Evolutionary conservation across 768 basidiomycete species (phyloP), one percentile per base, ranked within the genome.

Genomic region (Suillus alpinus): DNA sequence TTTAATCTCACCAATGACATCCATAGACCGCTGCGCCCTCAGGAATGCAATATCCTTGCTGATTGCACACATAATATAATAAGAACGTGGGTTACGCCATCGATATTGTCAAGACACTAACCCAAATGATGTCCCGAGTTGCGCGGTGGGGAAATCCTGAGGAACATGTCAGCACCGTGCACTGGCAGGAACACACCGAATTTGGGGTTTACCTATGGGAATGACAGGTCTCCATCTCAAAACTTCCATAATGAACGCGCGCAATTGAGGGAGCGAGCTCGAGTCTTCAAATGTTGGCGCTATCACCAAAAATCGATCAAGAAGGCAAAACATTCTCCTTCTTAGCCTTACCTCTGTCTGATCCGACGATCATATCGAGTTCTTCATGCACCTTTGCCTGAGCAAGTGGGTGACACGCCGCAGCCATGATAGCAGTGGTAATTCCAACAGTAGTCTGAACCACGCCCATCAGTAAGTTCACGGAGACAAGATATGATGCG

Each of bases 121-220:
- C 50, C 81, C 83, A 88, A 18, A 82, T 67, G 46, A 88, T 79
- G 60, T 87, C 86, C 53, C 78, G 80, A 0, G 83, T 87, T 0
- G 86, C 80, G 43, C 79, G 79, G 63, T 88, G 87, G 0, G 83
- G 76, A 53, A 86, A 84, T 0, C 86, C 85, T 65, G 80, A 76
- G 16, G 77, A 75, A 32, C 12, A 36, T 44, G 16, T 43, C n/a
- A 40, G 26, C 40, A 23, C 10, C 16, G 5, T 43, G n/a, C n/a
- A n/a, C n/a, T n/a, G n/a, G 13, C 49, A 44, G 73, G 16, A 12
- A 4, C 32, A 36, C 20, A 44, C 7, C 2, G 5, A 16, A 36
- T 29, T 26, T 43, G 29, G 3, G 51, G 55, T 56, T 60, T 16
- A 62, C 73, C 72, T 58, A 59, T 55, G 2, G 65, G 52, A 3